These are phyloP conservation scores for Malus fusca DNA, from an alignment of 306 rosid species.

Conservation along the genomic window DNA sequence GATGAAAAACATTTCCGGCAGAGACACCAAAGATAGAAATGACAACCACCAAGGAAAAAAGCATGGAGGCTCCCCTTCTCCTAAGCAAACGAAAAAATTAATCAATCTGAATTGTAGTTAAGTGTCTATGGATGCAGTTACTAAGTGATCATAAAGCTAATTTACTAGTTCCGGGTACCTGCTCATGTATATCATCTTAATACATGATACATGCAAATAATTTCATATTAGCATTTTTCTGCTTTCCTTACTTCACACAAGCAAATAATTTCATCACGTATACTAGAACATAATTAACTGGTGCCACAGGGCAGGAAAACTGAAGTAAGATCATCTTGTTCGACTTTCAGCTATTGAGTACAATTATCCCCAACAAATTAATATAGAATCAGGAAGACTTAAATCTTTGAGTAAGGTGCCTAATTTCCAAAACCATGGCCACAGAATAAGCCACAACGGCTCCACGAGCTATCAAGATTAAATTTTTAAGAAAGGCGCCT, in stretches of 20 bases:
- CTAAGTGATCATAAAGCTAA: too few relatives aligned
- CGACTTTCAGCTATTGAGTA: conserved; percentile 61
- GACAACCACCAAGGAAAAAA: too few relatives aligned
- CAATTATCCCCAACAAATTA: conserved; percentile 38
- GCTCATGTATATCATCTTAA: too few relatives aligned
- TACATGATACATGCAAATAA: too few relatives aligned
- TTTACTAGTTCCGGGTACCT: too few relatives aligned
- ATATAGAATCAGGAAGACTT: conserved; percentile 28
- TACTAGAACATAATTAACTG: conserved; percentile 71
- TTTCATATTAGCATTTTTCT: conserved; percentile 48
- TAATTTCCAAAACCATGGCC: conserved; percentile 75
- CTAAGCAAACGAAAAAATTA: too few relatives aligned
- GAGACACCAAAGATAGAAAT: too few relatives aligned
- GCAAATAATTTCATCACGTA: conserved; percentile 61
- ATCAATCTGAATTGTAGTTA: too few relatives aligned
- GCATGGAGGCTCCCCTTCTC: too few relatives aligned
- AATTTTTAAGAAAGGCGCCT: conserved; percentile 25
- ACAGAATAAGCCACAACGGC: conserved; percentile 73
- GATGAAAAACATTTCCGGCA: too few relatives aligned
- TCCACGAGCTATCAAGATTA: conserved; percentile 50
- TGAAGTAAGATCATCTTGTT: conserved; percentile 71
- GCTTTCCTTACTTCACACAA: conserved; percentile 64
- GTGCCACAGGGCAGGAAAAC: conserved; percentile 84
- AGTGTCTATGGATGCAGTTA: too few relatives aligned
- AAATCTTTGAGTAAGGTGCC: conserved; percentile 18